These are phyloP conservation scores for Geotrichum candidum DNA, from an alignment of 1,139 yeast genomes.

Conservation along the genomic window DNA sequence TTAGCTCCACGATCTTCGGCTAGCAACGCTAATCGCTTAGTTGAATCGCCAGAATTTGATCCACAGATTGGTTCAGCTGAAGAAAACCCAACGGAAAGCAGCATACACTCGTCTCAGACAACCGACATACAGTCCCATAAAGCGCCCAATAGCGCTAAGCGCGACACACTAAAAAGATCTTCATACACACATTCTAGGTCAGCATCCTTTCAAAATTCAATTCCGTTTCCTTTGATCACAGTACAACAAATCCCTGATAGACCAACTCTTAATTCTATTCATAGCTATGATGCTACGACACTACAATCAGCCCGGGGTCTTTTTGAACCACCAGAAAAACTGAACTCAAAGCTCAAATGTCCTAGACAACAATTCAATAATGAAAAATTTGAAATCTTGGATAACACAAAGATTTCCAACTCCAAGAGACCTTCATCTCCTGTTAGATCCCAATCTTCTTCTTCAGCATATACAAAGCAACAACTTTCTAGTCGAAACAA, in stretches of 20 bases:
- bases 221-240: not conserved
- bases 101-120: not conserved
- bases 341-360: not conserved
- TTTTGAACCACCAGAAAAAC: not conserved
- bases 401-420: not conserved
- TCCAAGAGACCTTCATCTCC: conserved; percentile 1
- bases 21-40: not conserved
- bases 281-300: conserved; percentile 2
- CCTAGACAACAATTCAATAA: not conserved
- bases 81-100: not conserved
- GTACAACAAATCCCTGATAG: not conserved
- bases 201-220: conserved; percentile 1
- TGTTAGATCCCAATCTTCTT: conserved; percentile 8
- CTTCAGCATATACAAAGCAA: conserved; percentile 4
- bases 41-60: not conserved
- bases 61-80: not conserved
- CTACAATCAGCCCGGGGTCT: not conserved
- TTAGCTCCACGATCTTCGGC: not conserved
- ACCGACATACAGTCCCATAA: not conserved
- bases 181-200: not conserved
- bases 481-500: conserved; percentile 3
- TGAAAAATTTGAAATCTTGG: not conserved
- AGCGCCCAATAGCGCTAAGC: not conserved
- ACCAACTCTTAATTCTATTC: not conserved
- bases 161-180: not conserved